Percentiles rank a stretch among this genome's conserved stretches.
Evolutionary conservation across 345 rosid genomes (phyloP).

Genomic region (Angophora floribunda): DNA sequence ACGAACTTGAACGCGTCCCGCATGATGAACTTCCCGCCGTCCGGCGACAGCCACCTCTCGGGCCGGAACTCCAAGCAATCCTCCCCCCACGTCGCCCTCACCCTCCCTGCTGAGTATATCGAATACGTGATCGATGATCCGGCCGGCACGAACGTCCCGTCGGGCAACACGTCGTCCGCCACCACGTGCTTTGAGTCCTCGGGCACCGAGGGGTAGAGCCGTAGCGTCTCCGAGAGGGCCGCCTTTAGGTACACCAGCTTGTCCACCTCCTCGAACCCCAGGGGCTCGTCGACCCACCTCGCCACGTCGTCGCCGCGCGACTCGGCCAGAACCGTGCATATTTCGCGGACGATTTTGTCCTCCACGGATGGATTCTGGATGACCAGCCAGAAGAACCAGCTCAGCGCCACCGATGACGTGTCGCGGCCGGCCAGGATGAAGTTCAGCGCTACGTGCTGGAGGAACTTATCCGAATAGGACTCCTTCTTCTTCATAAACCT

Average conservation of each 20-base stretch:
- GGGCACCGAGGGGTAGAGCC: conserved; percentile 92
- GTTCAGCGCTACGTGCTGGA: conserved; percentile 86
- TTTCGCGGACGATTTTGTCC: conserved; percentile 59
- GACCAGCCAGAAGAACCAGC: conserved; percentile 92
- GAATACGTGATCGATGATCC: conserved; percentile 90
- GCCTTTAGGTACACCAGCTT: conserved; percentile 73
- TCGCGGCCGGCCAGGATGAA: conserved; percentile 97
- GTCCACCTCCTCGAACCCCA: conserved; percentile 69
- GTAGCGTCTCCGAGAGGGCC: conserved; percentile 74
- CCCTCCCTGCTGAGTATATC: conserved; percentile 84
- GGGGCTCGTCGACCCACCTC: conserved; percentile 58
- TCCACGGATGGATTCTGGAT: conserved; percentile 54
- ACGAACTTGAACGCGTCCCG: conserved; percentile 77
- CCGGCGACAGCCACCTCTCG: conserved; percentile 75
- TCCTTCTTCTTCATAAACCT: conserved; percentile 90
- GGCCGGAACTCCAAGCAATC: conserved; percentile 82
- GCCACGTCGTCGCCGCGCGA: conserved; percentile 64
- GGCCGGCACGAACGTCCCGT: conserved; percentile 85
- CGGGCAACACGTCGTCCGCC: conserved; percentile 72
- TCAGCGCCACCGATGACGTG: conserved; percentile 85
- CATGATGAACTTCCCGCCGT: conserved; percentile 34
- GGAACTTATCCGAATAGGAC: conserved; percentile 60
- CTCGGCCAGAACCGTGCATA: conserved; percentile 45
- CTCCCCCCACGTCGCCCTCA: conserved; percentile 85
- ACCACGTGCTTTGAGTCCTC: conserved; percentile 81